phyloP scores from a whole-genome alignment of 2,329 filamentous ascomycete genomes.

The Thelonectria discophora region DNA sequence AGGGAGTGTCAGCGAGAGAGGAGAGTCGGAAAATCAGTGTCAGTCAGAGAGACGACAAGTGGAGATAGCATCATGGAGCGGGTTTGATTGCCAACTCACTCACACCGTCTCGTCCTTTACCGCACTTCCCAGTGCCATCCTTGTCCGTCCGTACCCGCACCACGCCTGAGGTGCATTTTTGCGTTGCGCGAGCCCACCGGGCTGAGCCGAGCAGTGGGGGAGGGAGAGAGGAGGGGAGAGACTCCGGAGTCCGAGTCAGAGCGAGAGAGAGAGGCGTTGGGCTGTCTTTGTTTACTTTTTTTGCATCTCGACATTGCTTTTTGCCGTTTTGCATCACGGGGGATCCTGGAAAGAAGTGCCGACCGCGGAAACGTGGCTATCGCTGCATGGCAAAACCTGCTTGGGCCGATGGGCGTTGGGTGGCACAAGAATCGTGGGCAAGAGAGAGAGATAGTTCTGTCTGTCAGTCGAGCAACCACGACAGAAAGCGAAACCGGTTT shows the following conservation, averaged over 20 bases:
- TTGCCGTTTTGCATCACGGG: not conserved
- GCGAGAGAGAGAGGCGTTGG: no score
- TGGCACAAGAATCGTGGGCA: no score
- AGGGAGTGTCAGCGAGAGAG: constrained; percentile 5
- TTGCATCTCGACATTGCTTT: not conserved
- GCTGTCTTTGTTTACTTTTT: not conserved
- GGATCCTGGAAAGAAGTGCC: no score
- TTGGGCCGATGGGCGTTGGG: no score
- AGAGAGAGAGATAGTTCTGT: no score
- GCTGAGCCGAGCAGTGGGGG: constrained; percentile 37
- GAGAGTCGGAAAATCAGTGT: not conserved
- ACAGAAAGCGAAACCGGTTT: constrained; percentile 36
- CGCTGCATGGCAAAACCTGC: no score
- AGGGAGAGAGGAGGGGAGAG: not conserved
- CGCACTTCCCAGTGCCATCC: constrained; percentile 8
- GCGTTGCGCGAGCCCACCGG: constrained; percentile 6
- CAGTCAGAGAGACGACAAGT: no score
- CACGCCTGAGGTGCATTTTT: constrained; percentile 22
- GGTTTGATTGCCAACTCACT: constrained; percentile 38
- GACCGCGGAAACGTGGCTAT: no score
- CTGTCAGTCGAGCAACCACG: no score
- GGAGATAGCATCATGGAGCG: constrained; percentile 24
- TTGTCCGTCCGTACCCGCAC: constrained; percentile 22
- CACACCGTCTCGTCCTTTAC: constrained; percentile 7
- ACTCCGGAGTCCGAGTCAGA: not conserved